Evolutionary conservation across 768 basidiomycete species (phyloP), one percentile per base, ranked within the genome.

Genomic region (Lentinula edodes): DNA sequence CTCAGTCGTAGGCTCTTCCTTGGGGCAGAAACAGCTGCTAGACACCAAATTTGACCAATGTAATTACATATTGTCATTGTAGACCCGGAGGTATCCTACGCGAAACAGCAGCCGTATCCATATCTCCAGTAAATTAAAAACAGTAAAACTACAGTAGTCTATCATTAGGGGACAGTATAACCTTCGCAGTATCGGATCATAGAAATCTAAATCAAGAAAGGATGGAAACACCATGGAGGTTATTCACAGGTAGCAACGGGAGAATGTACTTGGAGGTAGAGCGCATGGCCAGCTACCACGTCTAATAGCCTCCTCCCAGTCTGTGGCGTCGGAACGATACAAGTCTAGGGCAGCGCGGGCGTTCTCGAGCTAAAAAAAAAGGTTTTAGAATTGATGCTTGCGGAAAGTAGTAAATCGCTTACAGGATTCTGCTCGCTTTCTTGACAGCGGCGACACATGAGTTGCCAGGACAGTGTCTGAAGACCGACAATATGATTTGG

Each of bases 391-490:
- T 52, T 60, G 60, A 57, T 28, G 51, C 63, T 18, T 51, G 32
- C 12, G 23, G 20, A 42, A 50, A 5, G 16, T 52, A 50, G 60
- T 41, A 28, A 46, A 65, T 2, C 42, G 82, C 88, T 68, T 68
- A 93, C 91, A 9, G 90, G 87, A 71, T 91, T 83, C 65, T 84
- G 79, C 60, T 85, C 80, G 35, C 83, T 84, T 68, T 90, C 88
- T 68, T 89, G 87, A 68, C 88, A 89, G 35, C 87, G 83, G 66
- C 91, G 81, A 60, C 83, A 81, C 90, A 93, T 90, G 39, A 93
- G 80, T 66, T 87, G 87, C 89, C 89, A 92, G 70, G 86, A 83
- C 15, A 93, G 77, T 5, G 92, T 93, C 67, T 85, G 87, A 39
- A 93, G 77, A 32, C 92, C 90, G 63, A 91, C 75, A 53, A 85